A percentile compares a stretch with the other conserved stretches of the same genome.
phyloP scores from a whole-genome alignment of 2,329 filamentous ascomycete genomes.

The Beauveria brongniartii region DNA sequence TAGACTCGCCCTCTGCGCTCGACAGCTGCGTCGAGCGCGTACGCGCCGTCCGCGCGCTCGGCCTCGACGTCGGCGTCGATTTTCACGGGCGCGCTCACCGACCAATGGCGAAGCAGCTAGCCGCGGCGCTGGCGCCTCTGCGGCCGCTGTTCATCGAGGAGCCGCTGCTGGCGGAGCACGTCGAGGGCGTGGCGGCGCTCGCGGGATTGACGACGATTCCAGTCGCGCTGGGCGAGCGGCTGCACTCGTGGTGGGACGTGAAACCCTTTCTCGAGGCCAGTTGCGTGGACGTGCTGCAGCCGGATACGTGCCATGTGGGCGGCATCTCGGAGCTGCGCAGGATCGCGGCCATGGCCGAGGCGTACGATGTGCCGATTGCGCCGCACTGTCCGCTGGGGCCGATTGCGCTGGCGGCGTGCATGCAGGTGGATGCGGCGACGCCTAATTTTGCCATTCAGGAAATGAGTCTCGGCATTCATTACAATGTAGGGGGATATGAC shows the following conservation, averaged over 20 bases:
- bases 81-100: conserved; percentile 73
- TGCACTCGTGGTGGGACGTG: conserved; percentile 67
- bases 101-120: conserved; percentile 74
- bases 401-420: conserved; percentile 61
- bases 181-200: conserved; percentile 46
- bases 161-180: conserved; percentile 61
- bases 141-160: conserved; percentile 71
- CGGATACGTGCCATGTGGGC: conserved; percentile 63
- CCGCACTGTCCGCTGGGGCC: conserved; percentile 69
- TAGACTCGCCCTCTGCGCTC: conserved; percentile 61
- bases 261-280: conserved; percentile 62
- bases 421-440: conserved; percentile 55
- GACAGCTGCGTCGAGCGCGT: conserved; percentile 58
- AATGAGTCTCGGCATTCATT: conserved; percentile 74
- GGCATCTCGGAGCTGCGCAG: conserved; percentile 64
- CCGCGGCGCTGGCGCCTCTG: conserved; percentile 57
- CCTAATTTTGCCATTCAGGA: conserved; percentile 68
- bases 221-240: conserved; percentile 64
- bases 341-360: conserved; percentile 63
- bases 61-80: conserved; percentile 66
- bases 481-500: conserved; percentile 60
- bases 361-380: conserved; percentile 65
- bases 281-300: conserved; percentile 64
- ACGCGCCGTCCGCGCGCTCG: conserved; percentile 58
- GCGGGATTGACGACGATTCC: conserved; percentile 47